Conservation (phyloP, 129 eudicot species). For the Apium graveolens region DNA sequence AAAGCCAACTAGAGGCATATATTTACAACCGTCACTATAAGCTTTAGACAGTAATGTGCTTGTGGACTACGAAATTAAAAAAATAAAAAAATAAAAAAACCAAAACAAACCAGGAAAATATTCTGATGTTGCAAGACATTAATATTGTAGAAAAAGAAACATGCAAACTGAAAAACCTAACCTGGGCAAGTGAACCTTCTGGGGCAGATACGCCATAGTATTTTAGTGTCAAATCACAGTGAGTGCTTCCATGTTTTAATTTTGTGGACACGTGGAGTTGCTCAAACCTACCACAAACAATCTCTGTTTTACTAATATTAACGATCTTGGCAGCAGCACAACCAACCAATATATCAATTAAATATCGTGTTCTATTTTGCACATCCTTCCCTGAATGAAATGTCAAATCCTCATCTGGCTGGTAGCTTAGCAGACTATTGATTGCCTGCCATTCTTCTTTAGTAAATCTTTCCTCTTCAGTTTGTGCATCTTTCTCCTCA, state of each 20-base stretch:
- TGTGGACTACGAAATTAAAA: neutral
- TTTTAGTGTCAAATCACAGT: constrained; percentile 71
- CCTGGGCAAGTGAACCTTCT: constrained; percentile 97
- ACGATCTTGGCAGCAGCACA: constrained; percentile 90
- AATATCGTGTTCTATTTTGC: constrained; percentile 63
- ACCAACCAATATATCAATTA: constrained; percentile 64
- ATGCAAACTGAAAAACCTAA: constrained; percentile 11
- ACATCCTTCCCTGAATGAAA: constrained; percentile 59
- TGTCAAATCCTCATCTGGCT: constrained; percentile 74
- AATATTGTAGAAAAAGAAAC: neutral
- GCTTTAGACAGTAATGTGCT: neutral
- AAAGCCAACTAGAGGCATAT: neutral
- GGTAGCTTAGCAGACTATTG: constrained; percentile 81
- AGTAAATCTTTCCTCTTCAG: constrained; percentile 55
- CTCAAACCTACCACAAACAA: constrained; percentile 92
- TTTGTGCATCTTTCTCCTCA: constrained; percentile 36
- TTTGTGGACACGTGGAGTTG: constrained; percentile 73
- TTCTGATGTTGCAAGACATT: neutral
- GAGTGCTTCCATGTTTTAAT: constrained; percentile 71
- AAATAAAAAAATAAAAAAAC: neutral
- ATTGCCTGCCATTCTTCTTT: constrained; percentile 98
- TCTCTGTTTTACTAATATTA: constrained; percentile 51
- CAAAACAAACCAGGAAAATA: neutral
- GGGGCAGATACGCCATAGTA: constrained; percentile 90
- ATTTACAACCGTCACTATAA: neutral